Evolutionary conservation across 2,329 filamentous ascomycete species (phyloP), one percentile per base, ranked within the genome.

Genomic region (Sclerotinia borealis): DNA sequence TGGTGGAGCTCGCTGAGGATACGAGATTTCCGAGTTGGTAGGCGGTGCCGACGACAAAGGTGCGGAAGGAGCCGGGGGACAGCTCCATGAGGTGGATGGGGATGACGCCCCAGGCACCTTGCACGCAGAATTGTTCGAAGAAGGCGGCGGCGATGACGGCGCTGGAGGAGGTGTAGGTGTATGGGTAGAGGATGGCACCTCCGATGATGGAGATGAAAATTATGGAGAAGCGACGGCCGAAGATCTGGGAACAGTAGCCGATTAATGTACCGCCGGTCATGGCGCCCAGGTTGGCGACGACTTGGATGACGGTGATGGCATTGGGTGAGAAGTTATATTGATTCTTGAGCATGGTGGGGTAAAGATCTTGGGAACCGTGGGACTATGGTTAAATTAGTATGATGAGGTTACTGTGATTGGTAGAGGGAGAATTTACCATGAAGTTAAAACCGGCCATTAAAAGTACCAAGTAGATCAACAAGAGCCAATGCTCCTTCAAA

Each of bases 401-500:
- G n/a, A 45, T 7, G 9, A 1, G 7, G n/a, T 56, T 45, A 4
- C 8, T 4, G 41, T 34, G 9, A 31, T 11, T 34, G n/a, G 3
- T 5, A 8, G 69, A 85, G 80, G 67, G 17, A 86, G 72, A 82
- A 83, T 88, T 85, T 70, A 89, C 86, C 89, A 95, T 92, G 73
- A 95, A 96, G 77, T 96, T 96, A 80, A 96, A 95, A 4, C 91
- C 91, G 1, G 91, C 88, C 91, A 96, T 96, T 45, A 96, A 80
- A 25, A 96, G 79, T 8, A 96, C 90, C 63, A 96, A 80, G 76
- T 96, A 96, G 41, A 86, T 79, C 63, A 96, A 79, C 2, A 96
- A 76, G 17, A 91, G 68, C 92, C 92, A 96, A 76, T 96, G 91
- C 13, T 85, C 83, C 75, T 85, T 88, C 36, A 96, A 72, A 0